Evolutionary conservation across 169 alveolate species (phyloP).

Genomic region (Cryptosporidium sp.): DNA sequence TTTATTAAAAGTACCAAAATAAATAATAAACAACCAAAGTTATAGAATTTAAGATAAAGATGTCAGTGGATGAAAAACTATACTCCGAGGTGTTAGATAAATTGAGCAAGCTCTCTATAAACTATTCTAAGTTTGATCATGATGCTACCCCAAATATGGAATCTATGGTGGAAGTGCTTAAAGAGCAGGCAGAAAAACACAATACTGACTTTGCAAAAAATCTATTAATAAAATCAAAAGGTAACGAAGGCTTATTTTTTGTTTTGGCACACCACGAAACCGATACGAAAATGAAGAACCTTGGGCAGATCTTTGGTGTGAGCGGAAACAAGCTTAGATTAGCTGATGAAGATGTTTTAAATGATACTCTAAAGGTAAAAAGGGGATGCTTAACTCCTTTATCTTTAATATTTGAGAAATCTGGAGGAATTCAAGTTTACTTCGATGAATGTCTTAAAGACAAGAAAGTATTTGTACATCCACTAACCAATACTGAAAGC

Average conservation of each 20-base stretch:
- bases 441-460: constrained; percentile 68
- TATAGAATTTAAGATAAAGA: neutral
- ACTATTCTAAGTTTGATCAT: constrained; percentile 36
- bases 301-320: constrained; percentile 75
- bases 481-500: constrained; percentile 78
- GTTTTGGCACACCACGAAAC: constrained; percentile 76
- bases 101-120: constrained; percentile 32
- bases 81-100: constrained; percentile 17
- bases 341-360: constrained; percentile 75
- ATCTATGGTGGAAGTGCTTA: constrained; percentile 13
- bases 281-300: constrained; percentile 77
- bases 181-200: constrained; percentile 23
- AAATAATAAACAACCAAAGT: neutral
- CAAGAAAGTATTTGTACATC: constrained; percentile 76
- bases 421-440: constrained; percentile 47
- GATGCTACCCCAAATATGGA: constrained; percentile 63
- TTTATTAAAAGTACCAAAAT: neutral
- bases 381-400: constrained; percentile 77
- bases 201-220: constrained; percentile 75
- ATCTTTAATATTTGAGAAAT: constrained; percentile 72
- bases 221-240: constrained; percentile 76
- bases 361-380: constrained; percentile 35
- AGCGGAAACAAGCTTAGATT: constrained; percentile 69
- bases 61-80: constrained; percentile 20
- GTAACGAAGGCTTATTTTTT: constrained; percentile 50